Evolutionary conservation across 2,329 filamentous ascomycete genomes (phyloP).

Genomic region (Cladosporium velox): DNA sequence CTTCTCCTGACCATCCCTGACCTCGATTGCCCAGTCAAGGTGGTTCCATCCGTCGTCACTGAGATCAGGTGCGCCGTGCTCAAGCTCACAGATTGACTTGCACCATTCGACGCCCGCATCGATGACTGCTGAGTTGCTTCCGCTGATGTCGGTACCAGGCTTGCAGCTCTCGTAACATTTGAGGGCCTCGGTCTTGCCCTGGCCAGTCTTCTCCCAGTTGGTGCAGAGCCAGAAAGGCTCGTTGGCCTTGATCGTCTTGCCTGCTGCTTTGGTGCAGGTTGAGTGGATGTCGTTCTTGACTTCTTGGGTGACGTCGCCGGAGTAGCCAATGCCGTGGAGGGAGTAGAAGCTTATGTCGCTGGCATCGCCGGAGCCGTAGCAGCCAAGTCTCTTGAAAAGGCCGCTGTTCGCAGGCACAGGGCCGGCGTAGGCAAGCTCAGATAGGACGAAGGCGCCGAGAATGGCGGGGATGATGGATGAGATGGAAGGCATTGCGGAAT

Average conservation of each 20-base stretch:
- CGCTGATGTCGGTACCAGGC: conserved; percentile 11
- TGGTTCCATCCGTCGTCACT: conserved; percentile 6
- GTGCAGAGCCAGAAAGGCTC: conserved; percentile 16
- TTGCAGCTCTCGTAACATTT: conserved; percentile 14
- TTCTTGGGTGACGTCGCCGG: conserved; percentile 3
- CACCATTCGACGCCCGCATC: conserved; percentile 5
- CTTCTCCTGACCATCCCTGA: conserved; percentile 9
- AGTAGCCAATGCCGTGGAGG: conserved; percentile 6
- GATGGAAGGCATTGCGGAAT: conserved; percentile 10
- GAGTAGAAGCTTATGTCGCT: conserved; percentile 1
- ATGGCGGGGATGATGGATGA: conserved; percentile 9
- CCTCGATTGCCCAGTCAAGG: conserved; percentile 11
- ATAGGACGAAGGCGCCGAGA: neutral
- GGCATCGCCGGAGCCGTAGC: conserved; percentile 5
- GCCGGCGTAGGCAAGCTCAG: conserved; percentile 5
- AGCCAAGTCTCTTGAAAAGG: conserved; percentile 14
- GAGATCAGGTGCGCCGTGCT: conserved; percentile 2
- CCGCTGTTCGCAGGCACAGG: conserved; percentile 7
- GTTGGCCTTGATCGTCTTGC: conserved; percentile 12
- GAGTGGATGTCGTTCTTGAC: conserved; percentile 15
- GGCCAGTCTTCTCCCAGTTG: conserved; percentile 12
- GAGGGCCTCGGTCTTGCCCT: neutral
- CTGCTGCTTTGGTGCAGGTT: conserved; percentile 10
- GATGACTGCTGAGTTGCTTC: conserved; percentile 7
- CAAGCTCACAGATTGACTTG: conserved; percentile 9